Base-by-base conservation (phyloP, 2,329 filamentous ascomycete species). In the Raffaelea albimanens region DNA sequence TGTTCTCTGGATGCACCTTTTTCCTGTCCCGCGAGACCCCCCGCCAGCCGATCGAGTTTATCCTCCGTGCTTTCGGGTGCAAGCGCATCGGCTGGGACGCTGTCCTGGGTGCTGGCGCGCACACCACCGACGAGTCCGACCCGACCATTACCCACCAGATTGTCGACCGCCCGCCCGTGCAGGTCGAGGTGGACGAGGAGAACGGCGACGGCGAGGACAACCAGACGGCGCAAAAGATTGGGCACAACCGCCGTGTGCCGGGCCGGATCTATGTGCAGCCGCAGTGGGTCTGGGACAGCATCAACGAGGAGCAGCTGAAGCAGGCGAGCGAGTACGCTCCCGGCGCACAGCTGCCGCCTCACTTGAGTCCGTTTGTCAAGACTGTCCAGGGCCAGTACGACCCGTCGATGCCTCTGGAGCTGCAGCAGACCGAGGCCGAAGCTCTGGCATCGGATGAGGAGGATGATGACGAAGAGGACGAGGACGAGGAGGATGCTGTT, bases 281-380 rank as follows among this genome's bases (percentile, higher is more conserved):
- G 19, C 93, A 98, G 63, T 98, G 94, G 91, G 82, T 98, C 4
- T 98, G 93, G 93, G 93, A 98, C 61, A 91, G 87, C 59, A 71
- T 95, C 63, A 98, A 98, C 63, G 87, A 93, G 41, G 87, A 88
- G 53, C 88, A 91, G 65, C 71, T 98, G 48, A 82, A 96, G 63
- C 78, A 85, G 55, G 80, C 90, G 29, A 88, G 96, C 61, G 68
- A 90, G 33, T 98, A 98, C 60, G 87, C 84, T 1, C 93, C 93
- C 2, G 93, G 93, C 18, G 85, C 90, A 18, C 83, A 87, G 56
- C 73, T 98, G 29, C 93, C 93, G 20, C 93, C 93, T 13, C 93
- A 98, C 73, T 67, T 98, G 57, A 97, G 90, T 65, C 93, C 93
- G 22, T 98, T 95, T 75, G 89, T 97, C 54, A 91, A 90, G 74